Conservation (phyloP, 108 stramenopile genomes). For the Skeletonema marinoi region DNA sequence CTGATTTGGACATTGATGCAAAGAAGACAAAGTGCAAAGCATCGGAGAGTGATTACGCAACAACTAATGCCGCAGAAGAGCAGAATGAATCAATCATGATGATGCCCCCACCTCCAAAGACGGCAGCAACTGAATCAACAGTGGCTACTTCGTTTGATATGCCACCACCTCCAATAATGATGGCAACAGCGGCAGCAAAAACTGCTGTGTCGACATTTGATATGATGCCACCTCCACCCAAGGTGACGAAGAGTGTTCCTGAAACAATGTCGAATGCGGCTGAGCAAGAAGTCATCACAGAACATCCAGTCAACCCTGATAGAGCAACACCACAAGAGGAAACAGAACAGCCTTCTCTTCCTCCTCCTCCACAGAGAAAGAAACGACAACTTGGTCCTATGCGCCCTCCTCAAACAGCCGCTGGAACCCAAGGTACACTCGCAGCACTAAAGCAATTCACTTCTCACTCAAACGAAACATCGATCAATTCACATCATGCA, state of each 20-base stretch:
- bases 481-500: background rate
- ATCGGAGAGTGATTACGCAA: background rate
- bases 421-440: conserved; percentile 21
- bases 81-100: conserved; percentile 20
- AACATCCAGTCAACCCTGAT: background rate
- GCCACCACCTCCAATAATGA: conserved; percentile 4
- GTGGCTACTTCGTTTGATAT: background rate
- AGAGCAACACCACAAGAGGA: background rate
- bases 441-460: conserved; percentile 27
- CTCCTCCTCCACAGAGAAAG: background rate
- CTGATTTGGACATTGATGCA: background rate
- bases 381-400: conserved; percentile 19
- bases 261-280: background rate
- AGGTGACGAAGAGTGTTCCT: background rate
- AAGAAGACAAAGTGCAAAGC: background rate
- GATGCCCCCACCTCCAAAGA: conserved; percentile 34
- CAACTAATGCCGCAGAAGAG: background rate
- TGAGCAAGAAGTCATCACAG: background rate
- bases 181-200: background rate
- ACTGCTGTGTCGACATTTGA: background rate
- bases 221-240: background rate
- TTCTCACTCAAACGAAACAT: background rate
- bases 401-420: conserved; percentile 2
- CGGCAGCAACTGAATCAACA: background rate
- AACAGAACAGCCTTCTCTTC: background rate